These are phyloP conservation scores for Cercophora samala DNA, from an alignment of 495 filamentous ascomycete species.

Conservation along the genomic window DNA sequence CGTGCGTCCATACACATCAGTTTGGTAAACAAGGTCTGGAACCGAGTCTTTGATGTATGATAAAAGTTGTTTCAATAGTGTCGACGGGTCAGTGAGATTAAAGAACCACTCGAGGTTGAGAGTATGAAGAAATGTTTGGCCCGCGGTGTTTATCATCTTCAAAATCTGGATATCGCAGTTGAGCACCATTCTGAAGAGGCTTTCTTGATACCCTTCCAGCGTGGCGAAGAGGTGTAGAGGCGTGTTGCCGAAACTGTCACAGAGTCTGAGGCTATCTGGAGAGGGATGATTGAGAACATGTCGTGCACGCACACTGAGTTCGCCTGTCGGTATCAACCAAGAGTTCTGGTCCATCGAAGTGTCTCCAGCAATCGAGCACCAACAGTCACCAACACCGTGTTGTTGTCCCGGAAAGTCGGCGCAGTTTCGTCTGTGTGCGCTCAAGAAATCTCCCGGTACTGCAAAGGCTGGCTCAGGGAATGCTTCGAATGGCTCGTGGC, in stretches of 20 bases:
- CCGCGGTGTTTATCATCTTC: conserved; percentile 36
- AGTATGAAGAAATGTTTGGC: conserved; percentile 50
- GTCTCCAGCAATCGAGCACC: conserved; percentile 39
- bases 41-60: conserved; percentile 19
- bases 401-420: conserved; percentile 30
- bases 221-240: conserved; percentile 43
- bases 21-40: conserved; percentile 34
- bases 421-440: conserved; percentile 25
- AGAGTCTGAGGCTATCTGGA: conserved; percentile 19
- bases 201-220: conserved; percentile 27
- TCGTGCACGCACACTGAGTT: conserved; percentile 19
- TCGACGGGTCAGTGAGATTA: conserved; percentile 14
- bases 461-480: conserved; percentile 29
- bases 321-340: conserved; percentile 26
- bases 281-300: conserved; percentile 25
- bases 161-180: conserved; percentile 18
- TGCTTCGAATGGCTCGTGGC: conserved; percentile 18
- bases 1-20: conserved; percentile 45
- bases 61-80: conserved; percentile 32
- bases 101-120: conserved; percentile 40
- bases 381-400: conserved; percentile 37
- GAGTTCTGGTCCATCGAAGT: conserved; percentile 20
- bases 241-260: conserved; percentile 46
- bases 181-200: conserved; percentile 30
- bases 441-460: conserved; percentile 43